These are phyloP conservation scores for Neurospora tetrasperma DNA, from an alignment of 495 filamentous ascomycete genomes.

Conservation along the genomic window DNA sequence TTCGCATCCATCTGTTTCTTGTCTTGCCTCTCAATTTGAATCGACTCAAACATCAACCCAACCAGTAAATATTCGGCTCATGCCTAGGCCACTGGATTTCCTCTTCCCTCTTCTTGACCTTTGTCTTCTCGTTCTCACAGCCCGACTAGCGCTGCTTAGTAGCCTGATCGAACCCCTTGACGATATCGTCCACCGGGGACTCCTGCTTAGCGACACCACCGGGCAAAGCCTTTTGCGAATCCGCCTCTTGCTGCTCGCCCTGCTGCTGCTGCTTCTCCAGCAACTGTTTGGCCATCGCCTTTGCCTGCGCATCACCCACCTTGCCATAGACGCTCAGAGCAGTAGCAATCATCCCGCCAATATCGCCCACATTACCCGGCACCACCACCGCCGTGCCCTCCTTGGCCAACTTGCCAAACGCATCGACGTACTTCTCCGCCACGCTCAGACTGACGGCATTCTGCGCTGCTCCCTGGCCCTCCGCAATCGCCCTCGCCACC, in stretches of 20 bases:
- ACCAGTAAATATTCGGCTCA: not conserved
- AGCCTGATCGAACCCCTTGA: not conserved
- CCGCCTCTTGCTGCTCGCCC: slow-evolving; percentile 10
- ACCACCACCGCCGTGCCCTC: slow-evolving; percentile 92
- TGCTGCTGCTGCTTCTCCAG: slow-evolving; percentile 16
- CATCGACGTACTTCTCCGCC: slow-evolving; percentile 96
- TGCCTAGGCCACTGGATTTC: not conserved
- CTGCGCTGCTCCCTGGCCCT: slow-evolving; percentile 64
- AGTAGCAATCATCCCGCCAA: slow-evolving; percentile 92
- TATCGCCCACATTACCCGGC: slow-evolving; percentile 94
- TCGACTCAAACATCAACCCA: not conserved
- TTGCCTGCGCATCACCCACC: slow-evolving; percentile 75
- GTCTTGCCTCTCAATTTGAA: not conserved
- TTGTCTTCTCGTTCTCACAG: not conserved
- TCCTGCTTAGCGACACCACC: not conserved
- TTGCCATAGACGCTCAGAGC: slow-evolving; percentile 94
- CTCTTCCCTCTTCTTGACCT: not conserved
- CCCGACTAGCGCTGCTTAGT: not conserved
- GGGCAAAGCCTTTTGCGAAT: not conserved
- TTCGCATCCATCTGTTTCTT: not conserved
- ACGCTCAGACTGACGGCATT: slow-evolving; percentile 75
- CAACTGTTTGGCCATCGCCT: slow-evolving; percentile 47
- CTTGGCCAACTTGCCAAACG: slow-evolving; percentile 82
- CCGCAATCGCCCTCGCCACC: slow-evolving; percentile 61
- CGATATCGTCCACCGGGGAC: not conserved